phyloP scores from a whole-genome alignment of 805 yeast genomes.

The Saccharomycopsis lassenensis region DNA sequence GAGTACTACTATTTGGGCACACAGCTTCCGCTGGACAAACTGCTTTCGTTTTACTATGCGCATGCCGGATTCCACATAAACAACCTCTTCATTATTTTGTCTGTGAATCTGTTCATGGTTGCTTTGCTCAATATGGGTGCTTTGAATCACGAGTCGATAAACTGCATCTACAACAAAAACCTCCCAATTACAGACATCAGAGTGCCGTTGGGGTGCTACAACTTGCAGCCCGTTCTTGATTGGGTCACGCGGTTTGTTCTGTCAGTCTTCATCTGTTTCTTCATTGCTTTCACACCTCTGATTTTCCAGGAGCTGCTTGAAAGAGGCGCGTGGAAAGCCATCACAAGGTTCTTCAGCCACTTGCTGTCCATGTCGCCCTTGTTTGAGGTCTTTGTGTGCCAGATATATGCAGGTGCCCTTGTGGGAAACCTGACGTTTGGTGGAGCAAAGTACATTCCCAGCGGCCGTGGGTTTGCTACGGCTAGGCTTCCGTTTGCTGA shows the following conservation, averaged over 20 bases:
- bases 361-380: slow-evolving; percentile 63
- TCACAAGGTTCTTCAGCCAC: slow-evolving; percentile 60
- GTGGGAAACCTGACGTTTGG: slow-evolving; percentile 66
- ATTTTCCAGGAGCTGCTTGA: slow-evolving; percentile 72
- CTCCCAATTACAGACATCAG: slow-evolving; percentile 57
- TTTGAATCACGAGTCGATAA: slow-evolving; percentile 59
- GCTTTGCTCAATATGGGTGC: slow-evolving; percentile 62
- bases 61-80: slow-evolving; percentile 83
- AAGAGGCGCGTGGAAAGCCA: slow-evolving; percentile 70
- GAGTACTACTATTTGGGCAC: slow-evolving; percentile 77
- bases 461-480: slow-evolving; percentile 83
- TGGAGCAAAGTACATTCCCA: slow-evolving; percentile 79
- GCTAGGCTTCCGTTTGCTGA: slow-evolving; percentile 68
- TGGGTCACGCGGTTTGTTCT: slow-evolving; percentile 76
- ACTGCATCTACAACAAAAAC: slow-evolving; percentile 56
- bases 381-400: slow-evolving; percentile 77
- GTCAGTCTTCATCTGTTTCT: slow-evolving; percentile 74
- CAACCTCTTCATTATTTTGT: slow-evolving; percentile 65
- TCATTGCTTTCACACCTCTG: slow-evolving; percentile 69
- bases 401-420: slow-evolving; percentile 63
- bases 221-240: slow-evolving; percentile 60
- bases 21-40: slow-evolving; percentile 69
- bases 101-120: slow-evolving; percentile 61
- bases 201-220: slow-evolving; percentile 61
- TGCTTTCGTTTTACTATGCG: slow-evolving; percentile 75